phyloP scores from a whole-genome alignment of 2,329 filamentous ascomycete species.

The Xylaria arbuscula region DNA sequence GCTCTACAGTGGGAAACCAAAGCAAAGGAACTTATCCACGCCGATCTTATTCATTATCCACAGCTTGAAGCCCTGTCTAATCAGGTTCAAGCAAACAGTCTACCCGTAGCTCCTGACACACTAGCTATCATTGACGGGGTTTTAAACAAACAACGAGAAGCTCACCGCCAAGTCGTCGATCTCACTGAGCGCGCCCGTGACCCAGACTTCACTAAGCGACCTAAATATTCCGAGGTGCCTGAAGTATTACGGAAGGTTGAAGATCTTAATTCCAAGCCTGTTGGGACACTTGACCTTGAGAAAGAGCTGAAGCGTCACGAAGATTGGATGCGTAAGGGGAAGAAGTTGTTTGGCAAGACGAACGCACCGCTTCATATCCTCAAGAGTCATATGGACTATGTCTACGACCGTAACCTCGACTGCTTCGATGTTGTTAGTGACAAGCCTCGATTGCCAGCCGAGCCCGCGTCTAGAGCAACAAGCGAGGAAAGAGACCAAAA shows the following conservation, averaged over 20 bases:
- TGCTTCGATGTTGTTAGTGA: conserved; percentile 91
- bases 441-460: conserved; percentile 87
- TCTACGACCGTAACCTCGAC: conserved; percentile 86
- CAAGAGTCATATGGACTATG: conserved; percentile 92
- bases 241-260: conserved; percentile 89
- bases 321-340: conserved; percentile 98
- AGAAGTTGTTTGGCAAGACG: conserved; percentile 97
- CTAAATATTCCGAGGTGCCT: conserved; percentile 88
- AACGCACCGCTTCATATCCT: conserved; percentile 97
- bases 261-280: conserved; percentile 91
- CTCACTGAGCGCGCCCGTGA: conserved; percentile 82
- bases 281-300: conserved; percentile 90
- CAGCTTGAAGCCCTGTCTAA: conserved; percentile 91
- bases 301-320: conserved; percentile 95
- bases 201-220: conserved; percentile 79
- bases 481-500: conserved; percentile 59
- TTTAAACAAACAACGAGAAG: conserved; percentile 93
- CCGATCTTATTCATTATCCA: conserved; percentile 90
- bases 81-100: conserved; percentile 75
- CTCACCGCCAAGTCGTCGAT: conserved; percentile 86
- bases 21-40: conserved; percentile 90
- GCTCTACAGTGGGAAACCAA: conserved; percentile 93
- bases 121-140: conserved; percentile 88
- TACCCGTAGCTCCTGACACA: conserved; percentile 86
- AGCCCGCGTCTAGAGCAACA: conserved; percentile 88